phyloP scores from a whole-genome alignment of 176 grass and related monocot species.

The Oryza glumipatula region DNA sequence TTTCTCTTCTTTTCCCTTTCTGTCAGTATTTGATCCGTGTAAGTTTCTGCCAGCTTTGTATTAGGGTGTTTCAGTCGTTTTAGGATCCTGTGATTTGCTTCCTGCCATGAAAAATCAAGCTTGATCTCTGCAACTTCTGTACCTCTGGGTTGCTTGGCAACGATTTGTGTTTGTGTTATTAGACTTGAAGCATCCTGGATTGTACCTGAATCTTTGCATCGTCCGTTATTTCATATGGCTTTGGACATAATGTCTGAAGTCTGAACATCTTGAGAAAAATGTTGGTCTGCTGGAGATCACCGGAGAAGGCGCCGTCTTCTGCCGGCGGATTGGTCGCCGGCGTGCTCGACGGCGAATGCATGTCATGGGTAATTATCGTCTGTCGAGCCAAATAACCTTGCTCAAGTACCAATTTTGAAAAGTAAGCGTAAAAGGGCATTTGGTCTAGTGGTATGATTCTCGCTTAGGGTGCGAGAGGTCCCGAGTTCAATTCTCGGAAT shows the following conservation, averaged over 20 bases:
- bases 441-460: conserved; percentile 99
- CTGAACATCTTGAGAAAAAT: background rate
- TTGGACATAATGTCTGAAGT: background rate
- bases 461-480: conserved; percentile 98
- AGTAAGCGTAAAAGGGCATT: conserved; percentile 45
- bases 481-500: conserved; percentile 99
- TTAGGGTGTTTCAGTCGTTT: conserved; percentile 31
- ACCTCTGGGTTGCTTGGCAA: background rate
- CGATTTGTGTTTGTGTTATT: background rate
- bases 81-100: conserved; percentile 53
- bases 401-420: background rate
- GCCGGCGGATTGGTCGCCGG: too few relatives aligned
- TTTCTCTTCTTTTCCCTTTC: background rate
- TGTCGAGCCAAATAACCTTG: too few relatives aligned
- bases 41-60: conserved; percentile 34
- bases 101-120: conserved; percentile 7
- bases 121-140: background rate
- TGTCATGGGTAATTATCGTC: too few relatives aligned
- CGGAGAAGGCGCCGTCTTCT: background rate
- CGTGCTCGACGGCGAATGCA: too few relatives aligned
- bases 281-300: background rate
- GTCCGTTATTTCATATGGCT: background rate
- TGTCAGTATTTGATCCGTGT: conserved; percentile 45
- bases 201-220: background rate
- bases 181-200: background rate